Base-by-base conservation (phyloP, 345 rosid genomes). In the Euclidium syriacum region DNA sequence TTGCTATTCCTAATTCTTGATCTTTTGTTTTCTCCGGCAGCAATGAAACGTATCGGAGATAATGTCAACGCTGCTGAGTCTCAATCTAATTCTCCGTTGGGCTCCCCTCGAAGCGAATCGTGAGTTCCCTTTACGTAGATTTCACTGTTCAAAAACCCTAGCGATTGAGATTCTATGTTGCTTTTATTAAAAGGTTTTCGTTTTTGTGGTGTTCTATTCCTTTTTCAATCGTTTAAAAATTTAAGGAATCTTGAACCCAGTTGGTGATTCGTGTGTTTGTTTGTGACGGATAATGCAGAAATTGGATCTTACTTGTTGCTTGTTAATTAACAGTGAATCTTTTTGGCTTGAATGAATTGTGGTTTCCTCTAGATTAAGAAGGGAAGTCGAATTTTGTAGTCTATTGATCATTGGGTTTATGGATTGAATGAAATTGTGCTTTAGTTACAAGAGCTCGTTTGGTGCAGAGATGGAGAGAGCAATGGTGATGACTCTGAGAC, bases 21-120 rank as follows among this genome's bases (percentile, higher is more conserved):
- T 40, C 18, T 56, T 1, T 49, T 8, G 38, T 58, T 15, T 5
- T 1, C 16, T 27, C 17, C 11, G 7, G 70, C 53, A 81, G 87
- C 41, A 52, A 90, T 90, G 96, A 87, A 90, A 81, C 80, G 95
- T 67, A 77, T 57, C 53, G 66, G 90, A 34, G 97, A 87, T 5
- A 91, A 85, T 61, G 55, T 68, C 3, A 77, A 76, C 59, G 70
- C 76, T 50, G 65, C 76, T 14, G 85, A 77, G 43, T 69, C 90
- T 48, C 97, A 87, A 80, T 85, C 84, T 56, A 87, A 85, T 64
- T 88, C 95, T n/a, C 86, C 95, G 27, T 72, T 83, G 58, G 69
- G 75, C 49, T 72, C 95, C 22, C 76, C 94, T n/a, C 85, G 84
- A 27, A 88, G 79, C 12, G 96, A 91, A 79, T 81, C 90, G 96